Conservation (phyloP, 2,329 filamentous ascomycete genomes). For the Zymoseptoria ardabiliae region DNA sequence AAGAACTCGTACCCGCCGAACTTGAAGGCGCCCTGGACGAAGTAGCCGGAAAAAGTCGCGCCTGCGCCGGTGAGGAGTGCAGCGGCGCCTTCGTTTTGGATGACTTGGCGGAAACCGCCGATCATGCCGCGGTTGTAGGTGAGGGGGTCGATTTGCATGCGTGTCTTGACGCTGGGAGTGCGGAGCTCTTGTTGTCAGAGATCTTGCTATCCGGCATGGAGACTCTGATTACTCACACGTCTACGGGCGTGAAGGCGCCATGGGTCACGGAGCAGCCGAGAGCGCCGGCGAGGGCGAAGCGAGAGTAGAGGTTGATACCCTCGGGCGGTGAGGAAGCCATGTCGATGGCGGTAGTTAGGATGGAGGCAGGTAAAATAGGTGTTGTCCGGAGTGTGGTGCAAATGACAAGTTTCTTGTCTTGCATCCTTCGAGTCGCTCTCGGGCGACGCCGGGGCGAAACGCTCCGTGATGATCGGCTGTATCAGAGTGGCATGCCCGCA, state of each 20-base stretch:
- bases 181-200: background rate
- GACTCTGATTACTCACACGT: conserved; percentile 72
- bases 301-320: conserved; percentile 70
- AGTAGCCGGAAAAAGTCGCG: conserved; percentile 78
- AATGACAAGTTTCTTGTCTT: background rate
- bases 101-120: conserved; percentile 75
- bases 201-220: background rate
- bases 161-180: conserved; percentile 69
- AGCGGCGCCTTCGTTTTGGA: conserved; percentile 71
- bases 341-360: background rate
- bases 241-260: conserved; percentile 87
- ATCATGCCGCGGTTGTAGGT: conserved; percentile 82
- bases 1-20: conserved; percentile 91
- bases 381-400: background rate
- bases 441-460: too few species aligned
- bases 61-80: conserved; percentile 76
- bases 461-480: too few species aligned
- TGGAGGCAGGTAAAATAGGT: background rate
- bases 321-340: background rate
- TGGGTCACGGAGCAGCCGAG: conserved; percentile 95
- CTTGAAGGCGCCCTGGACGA: conserved; percentile 84
- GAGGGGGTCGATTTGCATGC: conserved; percentile 79
- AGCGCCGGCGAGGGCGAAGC: conserved; percentile 91
- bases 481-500: too few species aligned
- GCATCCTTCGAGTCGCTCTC: background rate